Evolutionary conservation across 1,284 basidiomycete genomes (phyloP).

Genomic region (Cutaneotrichosporon sp.): DNA sequence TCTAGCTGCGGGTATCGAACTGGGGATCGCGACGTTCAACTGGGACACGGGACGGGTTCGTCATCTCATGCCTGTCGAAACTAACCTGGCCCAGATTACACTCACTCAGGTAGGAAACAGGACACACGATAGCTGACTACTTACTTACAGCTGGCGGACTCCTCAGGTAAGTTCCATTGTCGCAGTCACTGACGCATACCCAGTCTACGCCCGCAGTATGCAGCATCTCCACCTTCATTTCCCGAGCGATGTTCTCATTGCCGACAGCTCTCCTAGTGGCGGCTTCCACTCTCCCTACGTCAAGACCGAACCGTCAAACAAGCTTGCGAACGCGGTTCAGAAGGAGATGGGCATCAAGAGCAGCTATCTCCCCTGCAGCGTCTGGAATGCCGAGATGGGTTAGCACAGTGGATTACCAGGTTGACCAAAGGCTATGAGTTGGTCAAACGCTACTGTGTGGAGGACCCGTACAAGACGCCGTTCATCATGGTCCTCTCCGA

Average conservation of each 20-base stretch:
- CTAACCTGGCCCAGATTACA: conserved; percentile 14
- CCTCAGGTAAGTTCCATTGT: conserved; percentile 55
- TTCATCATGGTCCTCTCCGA: conserved; percentile 70
- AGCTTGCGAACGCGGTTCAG: conserved; percentile 69
- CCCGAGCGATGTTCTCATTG: conserved; percentile 71
- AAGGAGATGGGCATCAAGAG: conserved; percentile 71
- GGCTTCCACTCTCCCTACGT: neutral
- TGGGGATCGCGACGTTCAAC: conserved; percentile 49
- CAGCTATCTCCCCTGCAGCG: conserved; percentile 68
- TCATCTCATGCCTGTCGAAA: conserved; percentile 15
- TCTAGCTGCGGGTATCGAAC: neutral
- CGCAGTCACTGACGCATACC: neutral
- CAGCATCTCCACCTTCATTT: conserved; percentile 77
- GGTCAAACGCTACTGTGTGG: conserved; percentile 69
- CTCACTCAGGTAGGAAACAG: conserved; percentile 25
- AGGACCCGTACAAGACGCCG: conserved; percentile 71
- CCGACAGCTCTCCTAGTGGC: conserved; percentile 55
- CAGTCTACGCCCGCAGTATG: conserved; percentile 76
- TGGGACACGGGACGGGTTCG: conserved; percentile 72
- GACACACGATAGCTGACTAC: neutral
- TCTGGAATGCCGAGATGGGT: conserved; percentile 74
- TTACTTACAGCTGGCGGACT: conserved; percentile 66
- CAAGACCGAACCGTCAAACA: conserved; percentile 12
- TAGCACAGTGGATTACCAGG: neutral
- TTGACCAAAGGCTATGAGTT: conserved; percentile 66